These are phyloP conservation scores for Pichia sp. DNA, from an alignment of 1,139 yeast genomes.

Conservation along the genomic window DNA sequence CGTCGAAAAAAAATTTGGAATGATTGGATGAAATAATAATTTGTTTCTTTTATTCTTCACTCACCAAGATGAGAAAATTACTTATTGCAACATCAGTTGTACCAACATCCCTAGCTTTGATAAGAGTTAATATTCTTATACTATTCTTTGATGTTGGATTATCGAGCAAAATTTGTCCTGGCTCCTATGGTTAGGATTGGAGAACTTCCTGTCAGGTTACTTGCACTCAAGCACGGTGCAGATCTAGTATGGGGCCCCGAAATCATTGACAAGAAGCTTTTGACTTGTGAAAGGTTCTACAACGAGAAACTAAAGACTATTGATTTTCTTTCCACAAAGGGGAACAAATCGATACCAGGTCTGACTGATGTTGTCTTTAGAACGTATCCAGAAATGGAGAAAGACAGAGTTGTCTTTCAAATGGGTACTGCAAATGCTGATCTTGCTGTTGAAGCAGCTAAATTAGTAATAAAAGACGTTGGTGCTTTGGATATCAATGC, in stretches of 20 bases:
- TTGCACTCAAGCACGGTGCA: conserved; percentile 78
- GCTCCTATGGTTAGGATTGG: conserved; percentile 98
- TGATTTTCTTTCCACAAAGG: conserved; percentile 43
- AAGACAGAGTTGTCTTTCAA: conserved; percentile 68
- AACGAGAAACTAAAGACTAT: conserved; percentile 51
- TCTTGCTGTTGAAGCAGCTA: conserved; percentile 82
- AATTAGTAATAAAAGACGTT: conserved; percentile 72
- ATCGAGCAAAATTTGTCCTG: conserved; percentile 66
- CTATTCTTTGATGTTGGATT: conserved; percentile 35
- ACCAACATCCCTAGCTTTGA: background rate
- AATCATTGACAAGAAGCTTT: conserved; percentile 74
- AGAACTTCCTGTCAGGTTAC: conserved; percentile 79
- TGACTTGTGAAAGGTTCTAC: conserved; percentile 58
- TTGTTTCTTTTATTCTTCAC: background rate
- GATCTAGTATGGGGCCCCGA: conserved; percentile 97
- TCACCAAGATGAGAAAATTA: background rate
- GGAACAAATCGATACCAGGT: conserved; percentile 35
- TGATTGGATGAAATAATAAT: too few species aligned
- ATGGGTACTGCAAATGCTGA: conserved; percentile 82
- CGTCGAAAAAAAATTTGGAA: too few species aligned
- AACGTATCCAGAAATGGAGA: conserved; percentile 57
- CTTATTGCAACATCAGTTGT: background rate
- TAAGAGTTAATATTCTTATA: too few species aligned
- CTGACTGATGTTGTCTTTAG: conserved; percentile 51
- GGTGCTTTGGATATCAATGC: conserved; percentile 91